These are phyloP conservation scores for Tetrahymena thermophila DNA, from an alignment of 73 alveolate genomes.

Conservation along the genomic window DNA sequence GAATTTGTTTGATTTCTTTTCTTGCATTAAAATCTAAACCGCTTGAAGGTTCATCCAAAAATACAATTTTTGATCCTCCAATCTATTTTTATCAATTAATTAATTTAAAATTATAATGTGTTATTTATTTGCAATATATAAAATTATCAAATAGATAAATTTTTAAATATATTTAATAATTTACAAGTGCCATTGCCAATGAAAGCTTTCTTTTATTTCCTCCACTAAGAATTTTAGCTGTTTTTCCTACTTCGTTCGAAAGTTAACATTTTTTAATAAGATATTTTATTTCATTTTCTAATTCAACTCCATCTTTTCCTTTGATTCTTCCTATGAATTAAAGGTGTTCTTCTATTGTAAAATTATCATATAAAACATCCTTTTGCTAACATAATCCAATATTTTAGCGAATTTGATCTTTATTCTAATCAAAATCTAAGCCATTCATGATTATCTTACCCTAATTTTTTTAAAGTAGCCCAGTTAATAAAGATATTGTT, in stretches of 20 bases:
- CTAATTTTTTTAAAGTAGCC: conserved; percentile 45
- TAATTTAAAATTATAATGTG: too few relatives aligned
- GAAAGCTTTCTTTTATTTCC: conserved; percentile 90
- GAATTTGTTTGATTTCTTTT: conserved; percentile 83
- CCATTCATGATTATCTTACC: conserved; percentile 60
- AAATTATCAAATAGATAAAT: too few relatives aligned
- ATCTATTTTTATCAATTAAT: neutral
- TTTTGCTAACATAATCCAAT: conserved; percentile 98
- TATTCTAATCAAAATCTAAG: conserved; percentile 50
- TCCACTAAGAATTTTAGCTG: conserved; percentile 69
- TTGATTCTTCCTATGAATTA: conserved; percentile 55
- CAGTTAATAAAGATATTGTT: conserved; percentile 82
- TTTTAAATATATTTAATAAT: too few relatives aligned
- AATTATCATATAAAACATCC: conserved; percentile 77
- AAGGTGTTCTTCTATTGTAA: conserved; percentile 74
- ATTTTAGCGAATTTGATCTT: conserved; percentile 61
- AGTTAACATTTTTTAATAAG: conserved; percentile 61
- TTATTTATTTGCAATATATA: too few relatives aligned
- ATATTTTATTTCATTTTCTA: conserved; percentile 45
- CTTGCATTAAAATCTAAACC: conserved; percentile 92
- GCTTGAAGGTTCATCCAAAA: conserved; percentile 92
- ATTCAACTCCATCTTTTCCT: conserved; percentile 2
- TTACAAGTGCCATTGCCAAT: conserved; percentile 77
- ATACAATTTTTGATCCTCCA: conserved; percentile 78
- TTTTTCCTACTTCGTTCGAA: conserved; percentile 37